Evolutionary conservation across 2,329 filamentous ascomycete species (phyloP).

Genomic region (Cordyceps cateniannulata): DNA sequence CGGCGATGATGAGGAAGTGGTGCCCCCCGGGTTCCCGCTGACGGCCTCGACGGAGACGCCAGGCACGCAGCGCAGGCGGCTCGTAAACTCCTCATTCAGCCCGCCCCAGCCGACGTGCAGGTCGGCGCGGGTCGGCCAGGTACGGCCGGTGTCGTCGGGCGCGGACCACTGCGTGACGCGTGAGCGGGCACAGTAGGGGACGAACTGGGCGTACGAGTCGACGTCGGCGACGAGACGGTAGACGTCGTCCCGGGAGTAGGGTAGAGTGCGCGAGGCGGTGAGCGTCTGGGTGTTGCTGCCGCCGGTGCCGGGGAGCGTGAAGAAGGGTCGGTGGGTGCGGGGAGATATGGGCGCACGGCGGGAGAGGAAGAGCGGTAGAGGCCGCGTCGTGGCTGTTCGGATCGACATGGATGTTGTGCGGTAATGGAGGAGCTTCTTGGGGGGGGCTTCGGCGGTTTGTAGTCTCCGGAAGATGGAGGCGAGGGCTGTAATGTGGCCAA

Average conservation of each 20-base stretch:
- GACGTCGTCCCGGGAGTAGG: constrained; percentile 63
- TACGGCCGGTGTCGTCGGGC: constrained; percentile 41
- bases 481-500: no score
- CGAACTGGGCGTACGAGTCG: constrained; percentile 73
- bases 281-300: constrained; percentile 51
- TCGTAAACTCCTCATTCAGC: constrained; percentile 78
- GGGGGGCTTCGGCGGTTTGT: no score
- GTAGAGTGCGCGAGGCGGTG: constrained; percentile 67
- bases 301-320: constrained; percentile 25
- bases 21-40: constrained; percentile 51
- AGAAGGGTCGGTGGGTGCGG: constrained; percentile 30
- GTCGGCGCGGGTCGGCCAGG: constrained; percentile 68
- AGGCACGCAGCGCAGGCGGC: constrained; percentile 70
- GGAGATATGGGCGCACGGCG: neutral
- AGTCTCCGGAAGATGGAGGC: neutral
- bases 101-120: constrained; percentile 81
- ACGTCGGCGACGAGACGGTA: constrained; percentile 88
- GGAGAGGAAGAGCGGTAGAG: neutral
- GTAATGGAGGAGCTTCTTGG: neutral
- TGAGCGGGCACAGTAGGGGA: constrained; percentile 82
- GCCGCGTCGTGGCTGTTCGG: neutral
- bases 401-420: neutral
- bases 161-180: constrained; percentile 68
- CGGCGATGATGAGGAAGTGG: constrained; percentile 13
- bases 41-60: constrained; percentile 69